Percentiles rank a stretch among this genome's conserved stretches.
Conservation (phyloP, 2,329 filamentous ascomycete species). For the Colletotrichum cereale region DNA sequence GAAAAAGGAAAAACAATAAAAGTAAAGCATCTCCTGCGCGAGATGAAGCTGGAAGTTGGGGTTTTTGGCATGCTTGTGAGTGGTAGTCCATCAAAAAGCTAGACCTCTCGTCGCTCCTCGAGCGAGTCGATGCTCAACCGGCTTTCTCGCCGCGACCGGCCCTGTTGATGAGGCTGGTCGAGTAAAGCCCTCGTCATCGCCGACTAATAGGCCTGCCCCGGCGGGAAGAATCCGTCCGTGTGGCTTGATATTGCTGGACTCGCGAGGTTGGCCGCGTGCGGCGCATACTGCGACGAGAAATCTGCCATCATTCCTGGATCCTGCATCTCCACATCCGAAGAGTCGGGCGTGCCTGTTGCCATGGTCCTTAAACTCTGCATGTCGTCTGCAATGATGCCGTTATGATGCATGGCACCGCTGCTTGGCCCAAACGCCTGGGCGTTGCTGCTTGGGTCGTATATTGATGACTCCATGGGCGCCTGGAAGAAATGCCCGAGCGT, state of each 20-base stretch:
- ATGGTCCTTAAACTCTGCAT: conserved; percentile 51
- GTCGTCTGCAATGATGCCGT: conserved; percentile 53
- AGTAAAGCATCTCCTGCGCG: conserved; percentile 27
- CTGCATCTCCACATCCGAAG: conserved; percentile 51
- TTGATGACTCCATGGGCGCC: conserved; percentile 33
- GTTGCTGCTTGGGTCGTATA: conserved; percentile 38
- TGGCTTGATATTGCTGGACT: conserved; percentile 31
- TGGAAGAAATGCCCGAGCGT: conserved; percentile 40
- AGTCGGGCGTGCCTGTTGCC: conserved; percentile 47
- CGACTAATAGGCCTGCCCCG: conserved; percentile 33
- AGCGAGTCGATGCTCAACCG: not conserved
- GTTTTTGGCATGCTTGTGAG: conserved; percentile 5
- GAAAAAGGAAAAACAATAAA: not conserved
- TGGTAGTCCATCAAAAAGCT: conserved; percentile 11
- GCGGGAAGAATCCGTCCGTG: conserved; percentile 28
- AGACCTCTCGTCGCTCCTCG: not conserved
- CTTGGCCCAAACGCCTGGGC: conserved; percentile 27
- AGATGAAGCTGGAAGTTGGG: conserved; percentile 14
- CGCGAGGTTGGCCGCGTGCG: conserved; percentile 22
- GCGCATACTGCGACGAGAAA: conserved; percentile 40
- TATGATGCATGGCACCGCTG: conserved; percentile 40
- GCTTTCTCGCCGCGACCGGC: no score
- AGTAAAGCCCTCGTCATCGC: not conserved
- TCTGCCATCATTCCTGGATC: conserved; percentile 50
- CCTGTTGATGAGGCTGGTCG: not conserved